These are phyloP conservation scores for Xylaria sp. DNA, from an alignment of 2,329 filamentous ascomycete species.

Conservation along the genomic window DNA sequence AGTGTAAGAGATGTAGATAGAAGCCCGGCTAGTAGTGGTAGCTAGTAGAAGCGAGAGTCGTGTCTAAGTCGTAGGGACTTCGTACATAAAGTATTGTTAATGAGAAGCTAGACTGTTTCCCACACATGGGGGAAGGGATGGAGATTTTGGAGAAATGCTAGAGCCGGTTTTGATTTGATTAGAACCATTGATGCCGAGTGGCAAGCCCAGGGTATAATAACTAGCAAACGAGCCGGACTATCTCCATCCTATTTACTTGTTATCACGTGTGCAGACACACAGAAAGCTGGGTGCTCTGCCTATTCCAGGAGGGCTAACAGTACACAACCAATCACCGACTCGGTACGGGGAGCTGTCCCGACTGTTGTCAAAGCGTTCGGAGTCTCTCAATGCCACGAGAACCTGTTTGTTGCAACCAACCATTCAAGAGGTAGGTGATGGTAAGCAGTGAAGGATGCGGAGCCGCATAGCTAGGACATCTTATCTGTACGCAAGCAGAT, in stretches of 20 bases:
- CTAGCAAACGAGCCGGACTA: not conserved
- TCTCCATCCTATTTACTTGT: not conserved
- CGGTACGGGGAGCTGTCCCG: not conserved
- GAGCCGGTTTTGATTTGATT: not conserved
- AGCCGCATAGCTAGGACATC: not conserved
- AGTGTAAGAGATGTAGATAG: not conserved
- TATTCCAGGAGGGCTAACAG: not conserved
- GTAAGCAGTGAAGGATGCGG: not conserved
- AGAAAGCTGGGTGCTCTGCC: not conserved
- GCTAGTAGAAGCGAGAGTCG: not conserved
- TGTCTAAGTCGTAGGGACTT: not conserved
- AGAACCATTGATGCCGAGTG: not conserved
- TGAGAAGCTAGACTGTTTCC: not conserved
- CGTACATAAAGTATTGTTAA: not conserved
- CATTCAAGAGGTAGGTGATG: not conserved
- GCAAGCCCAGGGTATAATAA: constrained; percentile 11
- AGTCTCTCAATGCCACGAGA: constrained; percentile 13
- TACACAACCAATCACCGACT: not conserved
- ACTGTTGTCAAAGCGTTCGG: constrained; percentile 7
- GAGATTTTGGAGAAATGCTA: not conserved
- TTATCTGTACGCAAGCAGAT: constrained; percentile 3
- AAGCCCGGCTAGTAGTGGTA: not conserved
- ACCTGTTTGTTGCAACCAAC: not conserved
- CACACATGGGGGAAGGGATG: not conserved
- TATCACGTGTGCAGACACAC: not conserved